Evolutionary conservation across 108 stramenopile genomes (phyloP), one percentile per base, ranked within the genome.

Genomic region (Skeletonema potamos): DNA sequence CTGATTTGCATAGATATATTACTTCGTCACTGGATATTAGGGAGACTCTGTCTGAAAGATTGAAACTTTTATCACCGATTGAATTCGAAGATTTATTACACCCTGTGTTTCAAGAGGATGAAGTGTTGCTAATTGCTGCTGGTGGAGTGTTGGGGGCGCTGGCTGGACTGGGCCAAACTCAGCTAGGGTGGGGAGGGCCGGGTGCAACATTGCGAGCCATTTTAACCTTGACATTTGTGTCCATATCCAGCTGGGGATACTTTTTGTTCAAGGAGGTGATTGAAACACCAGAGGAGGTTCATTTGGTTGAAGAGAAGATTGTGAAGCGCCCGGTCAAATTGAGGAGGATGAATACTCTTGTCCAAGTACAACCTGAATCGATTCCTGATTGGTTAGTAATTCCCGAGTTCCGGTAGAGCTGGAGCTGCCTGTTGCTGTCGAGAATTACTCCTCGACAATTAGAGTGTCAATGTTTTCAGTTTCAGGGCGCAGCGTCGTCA

Each of bases 41-140:
- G 27, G 75, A 81, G 15, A 95, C 90, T 2, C 89, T 98, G 27
- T 62, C 89, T 22, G 71, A 76, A 27, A 90, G 93, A 64, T 93
- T 97, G 93, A 41, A 81, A 28, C 78, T 73, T 29, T 64, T 98
- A 60, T 76, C 92, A 20, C 70, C 94, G 15, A 71, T 73, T 12
- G 91, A 95, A 20, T 98, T 98, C 79, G 98, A 98, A 68, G 92
- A 97, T 46, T 70, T 92, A 10, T 64, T 92, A 22, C 98, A 98
- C 69, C 98, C 98, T 1, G 95, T 96, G 0, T 98, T 98, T 71
- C 91, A 98, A 81, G 97, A 98, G 69, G 98, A 98, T 69, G 98
- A 98, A 83, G 84, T 92, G 27, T 95, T 94, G 39, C 80, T 97
- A 22, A 96, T 98, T 67, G 66, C 86, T 13, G 86, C 95, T 36